These are phyloP conservation scores for Backusella luteola DNA, from an alignment of 192 early-diverging fungal species.

Conservation along the genomic window DNA sequence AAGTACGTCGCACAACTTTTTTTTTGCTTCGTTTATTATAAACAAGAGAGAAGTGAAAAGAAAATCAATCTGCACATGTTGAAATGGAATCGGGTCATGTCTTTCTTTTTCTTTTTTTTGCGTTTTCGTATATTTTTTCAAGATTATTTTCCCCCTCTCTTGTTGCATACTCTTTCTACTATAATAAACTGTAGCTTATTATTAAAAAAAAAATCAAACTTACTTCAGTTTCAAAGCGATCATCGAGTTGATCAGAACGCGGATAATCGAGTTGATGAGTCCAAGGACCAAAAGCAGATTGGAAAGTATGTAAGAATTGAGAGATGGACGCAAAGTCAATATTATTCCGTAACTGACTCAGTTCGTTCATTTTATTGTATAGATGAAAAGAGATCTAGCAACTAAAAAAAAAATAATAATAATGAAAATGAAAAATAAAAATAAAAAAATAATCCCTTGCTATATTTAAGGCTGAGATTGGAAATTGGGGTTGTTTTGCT, in stretches of 20 bases:
- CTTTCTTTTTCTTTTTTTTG: not conserved
- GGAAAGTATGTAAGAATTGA: constrained; percentile 70
- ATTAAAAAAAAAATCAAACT: not conserved
- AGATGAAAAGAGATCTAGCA: not conserved
- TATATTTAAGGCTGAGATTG: not conserved
- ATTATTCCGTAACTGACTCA: constrained; percentile 39
- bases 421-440: constrained; percentile 6
- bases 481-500: not conserved
- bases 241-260: not conserved
- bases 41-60: not conserved
- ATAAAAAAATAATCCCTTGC: constrained; percentile 13
- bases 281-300: constrained; percentile 47
- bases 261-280: constrained; percentile 8
- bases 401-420: not conserved
- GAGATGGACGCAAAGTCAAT: constrained; percentile 69
- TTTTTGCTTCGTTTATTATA: not conserved
- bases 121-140: not conserved
- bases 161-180: not conserved
- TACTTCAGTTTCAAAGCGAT: constrained; percentile 38
- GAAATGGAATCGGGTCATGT: not conserved
- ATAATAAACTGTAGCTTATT: not conserved
- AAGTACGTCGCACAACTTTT: constrained; percentile 17
- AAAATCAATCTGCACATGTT: not conserved
- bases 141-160: not conserved
- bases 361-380: not conserved